phyloP scores from a whole-genome alignment of 371 early-diverging fungal genomes.

The Mortierella sp. region DNA sequence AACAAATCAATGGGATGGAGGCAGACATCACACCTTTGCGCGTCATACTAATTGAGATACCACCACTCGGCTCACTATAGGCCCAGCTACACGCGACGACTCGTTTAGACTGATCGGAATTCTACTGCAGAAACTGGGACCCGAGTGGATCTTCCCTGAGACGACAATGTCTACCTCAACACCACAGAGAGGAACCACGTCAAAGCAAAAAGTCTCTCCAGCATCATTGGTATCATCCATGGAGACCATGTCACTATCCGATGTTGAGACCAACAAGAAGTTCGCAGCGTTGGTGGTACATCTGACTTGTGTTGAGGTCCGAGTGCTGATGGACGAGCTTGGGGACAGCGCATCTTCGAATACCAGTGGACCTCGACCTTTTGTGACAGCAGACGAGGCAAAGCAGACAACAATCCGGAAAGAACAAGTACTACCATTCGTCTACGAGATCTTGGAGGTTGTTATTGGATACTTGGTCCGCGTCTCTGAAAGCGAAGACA shows the following conservation, averaged over 20 bases:
- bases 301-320: conserved; percentile 36
- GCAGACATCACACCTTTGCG: too few species aligned
- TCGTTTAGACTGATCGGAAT: conserved; percentile 38
- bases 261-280: conserved; percentile 39
- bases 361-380: too few species aligned
- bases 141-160: conserved; percentile 46
- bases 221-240: conserved; percentile 34
- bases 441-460: conserved; percentile 42
- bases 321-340: conserved; percentile 45
- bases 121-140: conserved; percentile 35
- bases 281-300: conserved; percentile 40
- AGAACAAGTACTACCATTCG: conserved; percentile 42
- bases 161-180: background rate
- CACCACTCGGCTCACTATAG: too few species aligned
- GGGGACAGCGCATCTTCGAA: conserved; percentile 16
- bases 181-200: background rate
- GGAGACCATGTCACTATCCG: conserved; percentile 33
- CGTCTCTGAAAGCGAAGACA: conserved; percentile 26
- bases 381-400: background rate
- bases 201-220: conserved; percentile 25
- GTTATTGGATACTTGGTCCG: conserved; percentile 39
- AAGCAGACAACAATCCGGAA: conserved; percentile 19
- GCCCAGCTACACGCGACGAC: conserved; percentile 33
- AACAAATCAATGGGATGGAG: too few species aligned
- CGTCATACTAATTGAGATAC: too few species aligned